A percentile compares a stretch with the other conserved stretches of the same genome.
These are phyloP conservation scores for Clavispora vitiphila DNA, from an alignment of 805 yeast species.

Conservation along the genomic window DNA sequence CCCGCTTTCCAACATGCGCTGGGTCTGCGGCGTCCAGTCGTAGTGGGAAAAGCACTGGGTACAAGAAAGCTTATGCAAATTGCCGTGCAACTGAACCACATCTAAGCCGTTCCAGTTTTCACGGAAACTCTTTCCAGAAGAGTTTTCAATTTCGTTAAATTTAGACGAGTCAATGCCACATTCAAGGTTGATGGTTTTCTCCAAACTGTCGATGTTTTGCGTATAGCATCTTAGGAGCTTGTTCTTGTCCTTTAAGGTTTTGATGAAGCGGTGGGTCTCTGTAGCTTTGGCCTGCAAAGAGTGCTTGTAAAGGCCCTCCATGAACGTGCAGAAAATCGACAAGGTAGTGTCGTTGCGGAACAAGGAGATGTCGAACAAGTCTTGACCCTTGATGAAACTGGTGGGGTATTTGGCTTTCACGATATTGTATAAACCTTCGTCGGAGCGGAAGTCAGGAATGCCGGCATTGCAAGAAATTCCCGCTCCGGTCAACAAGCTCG, in stretches of 20 bases:
- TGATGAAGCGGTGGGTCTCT: conserved; percentile 73
- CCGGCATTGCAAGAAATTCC: conserved; percentile 97
- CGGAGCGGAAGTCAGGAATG: conserved; percentile 89
- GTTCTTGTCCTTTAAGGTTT: conserved; percentile 51
- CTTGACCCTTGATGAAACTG: conserved; percentile 74
- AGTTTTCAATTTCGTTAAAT: conserved; percentile 18
- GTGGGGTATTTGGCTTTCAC: conserved; percentile 61
- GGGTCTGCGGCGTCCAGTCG: conserved; percentile 57
- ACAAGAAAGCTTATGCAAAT: conserved; percentile 70
- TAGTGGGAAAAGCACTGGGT: conserved; percentile 57
- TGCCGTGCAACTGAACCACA: conserved; percentile 90
- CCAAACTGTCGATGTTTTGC: conserved; percentile 91
- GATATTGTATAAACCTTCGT: conserved; percentile 74
- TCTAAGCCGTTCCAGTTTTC: conserved; percentile 59
- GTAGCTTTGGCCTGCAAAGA: conserved; percentile 73
- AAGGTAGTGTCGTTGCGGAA: conserved; percentile 66
- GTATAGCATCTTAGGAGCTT: conserved; percentile 84
- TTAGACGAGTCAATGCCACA: conserved; percentile 45
- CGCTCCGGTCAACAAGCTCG: conserved; percentile 85
- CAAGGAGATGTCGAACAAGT: conserved; percentile 80
- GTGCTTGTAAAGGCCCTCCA: conserved; percentile 70
- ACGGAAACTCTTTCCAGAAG: conserved; percentile 19
- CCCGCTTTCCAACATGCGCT: conserved; percentile 50
- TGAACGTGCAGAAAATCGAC: conserved; percentile 77
- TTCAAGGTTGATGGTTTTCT: conserved; percentile 56